Conservation (phyloP, 1,284 basidiomycete genomes). For the Volvariella volvacea region DNA sequence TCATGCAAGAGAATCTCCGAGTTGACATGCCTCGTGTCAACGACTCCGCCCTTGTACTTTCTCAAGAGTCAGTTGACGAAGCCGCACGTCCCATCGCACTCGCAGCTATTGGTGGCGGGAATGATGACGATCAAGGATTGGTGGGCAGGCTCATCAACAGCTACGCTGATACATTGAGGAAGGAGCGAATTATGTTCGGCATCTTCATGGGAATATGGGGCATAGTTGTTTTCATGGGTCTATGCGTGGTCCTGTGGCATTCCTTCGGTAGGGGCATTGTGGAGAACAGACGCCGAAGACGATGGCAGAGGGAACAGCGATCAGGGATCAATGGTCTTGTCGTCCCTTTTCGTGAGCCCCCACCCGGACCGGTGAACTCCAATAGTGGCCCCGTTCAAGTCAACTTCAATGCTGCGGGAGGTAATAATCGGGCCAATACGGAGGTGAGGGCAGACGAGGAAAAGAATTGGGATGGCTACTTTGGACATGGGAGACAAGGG, state of each 20-base stretch:
- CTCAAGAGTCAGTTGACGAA: slow-evolving; percentile 62
- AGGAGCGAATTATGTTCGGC: slow-evolving; percentile 78
- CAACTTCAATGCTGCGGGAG: slow-evolving; percentile 41
- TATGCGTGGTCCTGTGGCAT: slow-evolving; percentile 22
- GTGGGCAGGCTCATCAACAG: slow-evolving; percentile 67
- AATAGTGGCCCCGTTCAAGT: slow-evolving; percentile 23
- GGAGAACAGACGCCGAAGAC: slow-evolving; percentile 39
- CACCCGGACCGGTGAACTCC: slow-evolving; percentile 10
- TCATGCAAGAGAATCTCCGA: slow-evolving; percentile 83
- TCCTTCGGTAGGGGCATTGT: slow-evolving; percentile 43
- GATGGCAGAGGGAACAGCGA: slow-evolving; percentile 47
- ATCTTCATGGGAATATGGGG: slow-evolving; percentile 80
- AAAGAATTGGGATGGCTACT: slow-evolving; percentile 46
- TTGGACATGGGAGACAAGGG: slow-evolving; percentile 23
- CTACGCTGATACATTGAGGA: slow-evolving; percentile 68
- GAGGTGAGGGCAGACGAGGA: slow-evolving; percentile 23
- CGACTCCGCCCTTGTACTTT: slow-evolving; percentile 69
- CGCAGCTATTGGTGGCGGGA: slow-evolving; percentile 68
- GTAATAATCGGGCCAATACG: slow-evolving; percentile 9
- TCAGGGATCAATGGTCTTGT: slow-evolving; percentile 36
- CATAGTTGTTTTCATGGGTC: slow-evolving; percentile 67
- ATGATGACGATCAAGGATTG: slow-evolving; percentile 53
- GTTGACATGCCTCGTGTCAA: slow-evolving; percentile 75
- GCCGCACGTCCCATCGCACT: slow-evolving; percentile 72
- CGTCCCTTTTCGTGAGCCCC: slow-evolving; percentile 28